Evolutionary conservation across 2,329 filamentous ascomycete genomes (phyloP), one percentile per base, ranked within the genome.

Genomic region (Nannizziopsis arthrosporioides): DNA sequence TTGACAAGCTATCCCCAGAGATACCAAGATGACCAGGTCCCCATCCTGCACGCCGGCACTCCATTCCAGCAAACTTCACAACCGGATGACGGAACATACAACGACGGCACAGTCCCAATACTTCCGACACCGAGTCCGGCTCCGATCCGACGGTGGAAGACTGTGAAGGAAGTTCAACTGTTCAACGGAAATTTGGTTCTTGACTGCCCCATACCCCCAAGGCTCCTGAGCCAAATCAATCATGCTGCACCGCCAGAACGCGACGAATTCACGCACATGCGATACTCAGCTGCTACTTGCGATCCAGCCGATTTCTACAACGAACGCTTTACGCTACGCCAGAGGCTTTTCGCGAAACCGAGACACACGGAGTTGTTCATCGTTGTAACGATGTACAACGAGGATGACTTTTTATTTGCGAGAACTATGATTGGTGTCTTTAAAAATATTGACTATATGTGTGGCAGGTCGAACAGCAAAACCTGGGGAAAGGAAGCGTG

Each of bases 381-480:
- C 59, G 90, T 89, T 31, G 80, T 96, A 47, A 96, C 90, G 50
- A 95, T 95, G 90, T 98, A 98, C 72, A 98, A 98, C 62, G 92
- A 98, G 62, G 90, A 98, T 64, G 92, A 98, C 59, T 82, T 96
- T 55, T 73, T 95, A 51, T 95, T 98, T 63, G 88, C 92, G 18
- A 81, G 92, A 37, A 96, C 92, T 3, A 86, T 98, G 86, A 85
- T 82, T 43, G 92, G 92, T 65, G 88, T 98, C 4, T 90, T 96
- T 74, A 96, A 98, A 72, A 98, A 98, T 65, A 86, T 98, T 57
- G 90, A 95, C 65, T 89, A 90, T 73, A 95, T 98, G 85, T 95
- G 92, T 68, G 87, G 85, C 52, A 80, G 90, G 43, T 87, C 82
- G 40, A 87, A 84, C 63, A 94, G 88, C 69, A 94, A 94, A 70